Conservation (phyloP, 805 yeast genomes). For the Myxozyma udenii region DNA sequence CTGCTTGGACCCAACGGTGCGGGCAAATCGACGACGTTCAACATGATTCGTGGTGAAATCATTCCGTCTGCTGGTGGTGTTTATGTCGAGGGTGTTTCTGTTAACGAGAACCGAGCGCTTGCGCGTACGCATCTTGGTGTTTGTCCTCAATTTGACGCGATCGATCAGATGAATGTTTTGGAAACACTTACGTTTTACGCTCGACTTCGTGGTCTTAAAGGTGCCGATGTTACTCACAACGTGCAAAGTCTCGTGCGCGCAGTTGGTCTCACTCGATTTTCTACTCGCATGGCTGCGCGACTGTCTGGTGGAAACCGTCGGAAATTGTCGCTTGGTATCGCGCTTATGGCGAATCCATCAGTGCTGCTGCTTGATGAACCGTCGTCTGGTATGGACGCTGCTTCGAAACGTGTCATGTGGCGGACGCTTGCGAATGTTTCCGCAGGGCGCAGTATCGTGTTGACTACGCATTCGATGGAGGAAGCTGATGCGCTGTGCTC, state of each 20-base stretch:
- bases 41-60: conserved; percentile 41
- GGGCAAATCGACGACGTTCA: conserved; percentile 40
- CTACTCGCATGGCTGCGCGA: conserved; percentile 36
- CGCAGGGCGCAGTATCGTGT: conserved; percentile 37
- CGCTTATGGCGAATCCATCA: conserved; percentile 40
- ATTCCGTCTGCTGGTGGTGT: conserved; percentile 36
- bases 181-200: conserved; percentile 39
- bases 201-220: conserved; percentile 36
- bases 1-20: conserved; percentile 42
- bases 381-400: conserved; percentile 42
- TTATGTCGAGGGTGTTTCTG: conserved; percentile 35
- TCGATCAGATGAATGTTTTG: conserved; percentile 38
- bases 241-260: conserved; percentile 37
- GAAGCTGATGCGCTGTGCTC: conserved; percentile 41
- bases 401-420: conserved; percentile 42
- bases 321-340: conserved; percentile 39
- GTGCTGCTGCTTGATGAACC: conserved; percentile 42
- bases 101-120: conserved; percentile 32
- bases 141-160: conserved; percentile 43
- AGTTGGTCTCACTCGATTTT: conserved; percentile 38
- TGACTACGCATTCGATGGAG: conserved; percentile 43
- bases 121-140: conserved; percentile 40
- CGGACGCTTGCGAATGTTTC: conserved; percentile 37
- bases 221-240: conserved; percentile 30
- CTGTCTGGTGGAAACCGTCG: conserved; percentile 41